Conservation (phyloP, 768 basidiomycete genomes). For the Lepiota subincarnata region DNA sequence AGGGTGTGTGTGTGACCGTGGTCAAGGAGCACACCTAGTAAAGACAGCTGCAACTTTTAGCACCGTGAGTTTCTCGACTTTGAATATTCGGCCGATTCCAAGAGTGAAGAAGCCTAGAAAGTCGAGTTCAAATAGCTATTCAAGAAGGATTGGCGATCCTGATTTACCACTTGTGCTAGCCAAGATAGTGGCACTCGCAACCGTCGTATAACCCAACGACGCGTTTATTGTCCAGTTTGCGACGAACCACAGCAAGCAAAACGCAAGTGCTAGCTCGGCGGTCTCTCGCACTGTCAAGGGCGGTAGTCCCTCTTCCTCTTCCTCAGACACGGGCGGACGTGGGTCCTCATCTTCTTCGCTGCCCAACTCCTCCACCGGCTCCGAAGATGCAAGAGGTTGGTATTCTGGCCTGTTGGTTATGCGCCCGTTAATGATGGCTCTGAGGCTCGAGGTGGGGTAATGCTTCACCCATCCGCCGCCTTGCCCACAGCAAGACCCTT, state of each 20-base stretch:
- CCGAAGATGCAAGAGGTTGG: slow-evolving; percentile 19
- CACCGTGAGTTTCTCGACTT: slow-evolving; percentile 71
- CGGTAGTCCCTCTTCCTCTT: slow-evolving; percentile 12
- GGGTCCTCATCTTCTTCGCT: slow-evolving; percentile 1
- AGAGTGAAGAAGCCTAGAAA: slow-evolving; percentile 87
- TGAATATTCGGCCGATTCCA: slow-evolving; percentile 74
- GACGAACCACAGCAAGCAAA: slow-evolving; percentile 89
- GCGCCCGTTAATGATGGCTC: background rate
- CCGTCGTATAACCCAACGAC: slow-evolving; percentile 81
- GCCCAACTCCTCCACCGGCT: slow-evolving; percentile 1
- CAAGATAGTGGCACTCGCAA: slow-evolving; percentile 90
- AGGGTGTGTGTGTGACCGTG: no score
- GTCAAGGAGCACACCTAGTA: slow-evolving; percentile 52
- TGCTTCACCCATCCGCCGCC: slow-evolving; percentile 1
- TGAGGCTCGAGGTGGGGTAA: background rate
- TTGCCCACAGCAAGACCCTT: background rate
- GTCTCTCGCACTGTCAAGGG: slow-evolving; percentile 55
- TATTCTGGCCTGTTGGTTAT: slow-evolving; percentile 17
- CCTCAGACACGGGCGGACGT: background rate
- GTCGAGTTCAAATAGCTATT: background rate
- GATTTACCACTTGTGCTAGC: slow-evolving; percentile 82
- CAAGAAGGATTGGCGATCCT: background rate
- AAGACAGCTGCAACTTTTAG: slow-evolving; percentile 75
- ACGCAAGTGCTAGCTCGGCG: slow-evolving; percentile 67
- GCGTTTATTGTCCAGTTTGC: slow-evolving; percentile 93